A percentile compares a stretch with the other conserved stretches of the same genome.
Conservation (phyloP, 1,284 basidiomycete genomes). For the Caloboletus firmus region DNA sequence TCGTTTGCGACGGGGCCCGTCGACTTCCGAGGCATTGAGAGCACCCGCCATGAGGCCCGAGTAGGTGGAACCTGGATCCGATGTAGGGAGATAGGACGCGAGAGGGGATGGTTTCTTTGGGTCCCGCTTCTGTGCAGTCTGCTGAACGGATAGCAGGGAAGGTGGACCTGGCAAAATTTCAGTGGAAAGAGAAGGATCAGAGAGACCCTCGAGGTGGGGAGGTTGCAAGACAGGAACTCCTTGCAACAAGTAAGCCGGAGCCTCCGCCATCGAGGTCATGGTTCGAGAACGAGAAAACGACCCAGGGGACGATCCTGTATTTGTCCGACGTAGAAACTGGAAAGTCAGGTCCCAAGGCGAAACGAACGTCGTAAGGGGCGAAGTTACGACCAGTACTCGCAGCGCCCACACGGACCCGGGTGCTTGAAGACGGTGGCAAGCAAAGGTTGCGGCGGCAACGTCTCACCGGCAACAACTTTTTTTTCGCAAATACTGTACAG, state of each 20-base stretch:
- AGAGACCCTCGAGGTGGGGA: constrained; percentile 67
- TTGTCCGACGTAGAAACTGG: constrained; percentile 20
- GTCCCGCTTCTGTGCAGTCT: constrained; percentile 66
- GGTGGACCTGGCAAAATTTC: constrained; percentile 84
- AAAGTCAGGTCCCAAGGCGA: constrained; percentile 17
- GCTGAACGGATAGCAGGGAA: constrained; percentile 63
- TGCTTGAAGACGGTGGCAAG: constrained; percentile 20
- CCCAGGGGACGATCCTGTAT: constrained; percentile 15
- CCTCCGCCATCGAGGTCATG: constrained; percentile 66
- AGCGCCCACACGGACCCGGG: constrained; percentile 21
- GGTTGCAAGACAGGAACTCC: constrained; percentile 70
- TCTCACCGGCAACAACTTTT: constrained; percentile 21
- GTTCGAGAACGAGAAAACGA: constrained; percentile 31
- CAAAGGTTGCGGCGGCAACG: constrained; percentile 23
- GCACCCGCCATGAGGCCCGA: constrained; percentile 66
- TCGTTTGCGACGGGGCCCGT: constrained; percentile 69
- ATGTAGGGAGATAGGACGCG: constrained; percentile 73
- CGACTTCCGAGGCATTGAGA: constrained; percentile 55
- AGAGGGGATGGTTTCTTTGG: constrained; percentile 65
- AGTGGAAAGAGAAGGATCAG: constrained; percentile 70
- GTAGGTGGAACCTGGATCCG: constrained; percentile 82
- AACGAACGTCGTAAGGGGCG: constrained; percentile 25
- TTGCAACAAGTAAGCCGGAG: constrained; percentile 65
- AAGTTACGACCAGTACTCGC: constrained; percentile 17
- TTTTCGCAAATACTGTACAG: constrained; percentile 23